phyloP scores from a whole-genome alignment of 495 filamentous ascomycete species.

The Lepidopterella palustris region DNA sequence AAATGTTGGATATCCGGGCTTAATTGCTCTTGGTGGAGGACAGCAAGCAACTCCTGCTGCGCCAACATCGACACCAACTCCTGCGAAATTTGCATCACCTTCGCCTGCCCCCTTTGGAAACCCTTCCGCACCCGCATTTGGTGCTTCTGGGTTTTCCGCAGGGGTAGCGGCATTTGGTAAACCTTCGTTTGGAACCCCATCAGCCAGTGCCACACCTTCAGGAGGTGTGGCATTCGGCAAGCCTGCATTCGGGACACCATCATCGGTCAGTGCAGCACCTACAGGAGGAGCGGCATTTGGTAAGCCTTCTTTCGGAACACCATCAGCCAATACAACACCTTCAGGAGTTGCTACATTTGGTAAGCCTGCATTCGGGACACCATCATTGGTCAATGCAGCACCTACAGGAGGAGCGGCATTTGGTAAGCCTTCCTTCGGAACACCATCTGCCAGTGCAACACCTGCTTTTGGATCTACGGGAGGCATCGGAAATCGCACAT shows the following conservation, averaged over 20 bases:
- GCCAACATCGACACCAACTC: background rate
- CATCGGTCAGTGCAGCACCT: constrained; percentile 23
- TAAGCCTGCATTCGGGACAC: constrained; percentile 36
- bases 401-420: constrained; percentile 24
- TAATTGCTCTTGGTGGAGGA: constrained; percentile 45
- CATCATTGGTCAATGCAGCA: constrained; percentile 20
- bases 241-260: constrained; percentile 36
- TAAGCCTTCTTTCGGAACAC: constrained; percentile 20
- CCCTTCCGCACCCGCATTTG: constrained; percentile 22
- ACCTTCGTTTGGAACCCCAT: constrained; percentile 18
- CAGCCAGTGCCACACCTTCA: constrained; percentile 5
- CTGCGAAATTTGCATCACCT: background rate
- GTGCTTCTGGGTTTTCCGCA: constrained; percentile 25
- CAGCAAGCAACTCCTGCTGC: constrained; percentile 12
- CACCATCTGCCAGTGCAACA: constrained; percentile 2
- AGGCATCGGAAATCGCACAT: constrained; percentile 36
- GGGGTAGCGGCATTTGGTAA: constrained; percentile 26
- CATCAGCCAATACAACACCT: constrained; percentile 5
- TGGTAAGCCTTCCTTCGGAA: constrained; percentile 24
- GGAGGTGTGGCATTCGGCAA: background rate
- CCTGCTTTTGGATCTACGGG: constrained; percentile 48
- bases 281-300: constrained; percentile 27
- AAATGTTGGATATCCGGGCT: constrained; percentile 62
- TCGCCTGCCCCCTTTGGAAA: background rate
- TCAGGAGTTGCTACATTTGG: background rate